Percentiles rank a stretch among this genome's conserved stretches.
These are phyloP conservation scores for Trichomonas vaginalis DNA, from an alignment of 208 protist genomes.

Conservation along the genomic window DNA sequence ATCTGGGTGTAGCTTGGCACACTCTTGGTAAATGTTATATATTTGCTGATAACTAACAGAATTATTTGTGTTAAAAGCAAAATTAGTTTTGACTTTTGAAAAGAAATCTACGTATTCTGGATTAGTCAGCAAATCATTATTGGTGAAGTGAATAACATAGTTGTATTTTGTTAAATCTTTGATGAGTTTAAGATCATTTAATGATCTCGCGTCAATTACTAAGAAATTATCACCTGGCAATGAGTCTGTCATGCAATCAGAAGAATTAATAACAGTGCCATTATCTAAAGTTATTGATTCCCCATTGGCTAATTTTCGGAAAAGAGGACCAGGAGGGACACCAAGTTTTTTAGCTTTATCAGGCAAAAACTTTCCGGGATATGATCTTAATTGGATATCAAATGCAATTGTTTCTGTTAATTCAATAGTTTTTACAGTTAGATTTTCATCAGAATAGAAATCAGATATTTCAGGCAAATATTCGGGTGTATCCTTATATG, in stretches of 20 bases:
- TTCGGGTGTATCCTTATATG: not conserved
- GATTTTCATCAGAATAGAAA: not conserved
- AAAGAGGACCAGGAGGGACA: not conserved
- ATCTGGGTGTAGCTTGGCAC: not conserved
- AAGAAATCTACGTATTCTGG: not conserved
- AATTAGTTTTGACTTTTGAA: not conserved
- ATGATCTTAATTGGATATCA: not conserved
- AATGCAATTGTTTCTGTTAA: not conserved
- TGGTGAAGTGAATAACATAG: not conserved
- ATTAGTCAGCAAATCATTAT: not conserved
- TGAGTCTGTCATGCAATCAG: not conserved
- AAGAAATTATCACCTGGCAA: not conserved
- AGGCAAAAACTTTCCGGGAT: not conserved
- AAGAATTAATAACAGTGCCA: not conserved
- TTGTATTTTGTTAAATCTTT: not conserved
- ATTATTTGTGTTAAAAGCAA: not conserved
- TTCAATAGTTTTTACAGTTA: not conserved
- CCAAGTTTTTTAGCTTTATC: not conserved
- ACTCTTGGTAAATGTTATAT: too few species aligned
- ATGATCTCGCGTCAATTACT: not conserved
- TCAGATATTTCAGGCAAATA: not conserved
- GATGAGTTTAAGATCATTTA: not conserved
- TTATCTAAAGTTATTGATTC: not conserved
- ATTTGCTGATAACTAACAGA: not conserved
- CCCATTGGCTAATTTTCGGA: not conserved